Conservation (phyloP, 2,329 filamentous ascomycete genomes). For the Sporothrix pallida region DNA sequence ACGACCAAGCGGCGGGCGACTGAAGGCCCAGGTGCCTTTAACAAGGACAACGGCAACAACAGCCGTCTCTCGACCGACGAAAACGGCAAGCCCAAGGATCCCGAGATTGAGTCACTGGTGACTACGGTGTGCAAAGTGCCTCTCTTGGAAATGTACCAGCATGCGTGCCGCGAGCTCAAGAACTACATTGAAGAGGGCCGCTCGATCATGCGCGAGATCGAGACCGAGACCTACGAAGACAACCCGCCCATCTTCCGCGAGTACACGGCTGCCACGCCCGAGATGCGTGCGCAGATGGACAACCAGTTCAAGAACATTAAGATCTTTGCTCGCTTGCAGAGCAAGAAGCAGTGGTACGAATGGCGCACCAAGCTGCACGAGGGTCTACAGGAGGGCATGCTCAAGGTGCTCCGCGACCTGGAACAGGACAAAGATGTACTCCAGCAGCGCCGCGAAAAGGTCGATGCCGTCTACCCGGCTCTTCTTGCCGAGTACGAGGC, state of each 20-base stretch:
- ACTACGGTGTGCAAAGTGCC: constrained; percentile 90
- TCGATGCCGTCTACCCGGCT: constrained; percentile 70
- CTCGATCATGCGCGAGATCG: constrained; percentile 87
- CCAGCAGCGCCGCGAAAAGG: constrained; percentile 68
- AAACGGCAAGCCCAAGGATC: constrained; percentile 41
- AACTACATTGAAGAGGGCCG: constrained; percentile 95
- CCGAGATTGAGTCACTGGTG: constrained; percentile 72
- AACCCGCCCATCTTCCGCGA: constrained; percentile 92
- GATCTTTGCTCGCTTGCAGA: constrained; percentile 84
- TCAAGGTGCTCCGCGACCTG: constrained; percentile 78
- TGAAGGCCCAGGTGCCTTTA: constrained; percentile 62
- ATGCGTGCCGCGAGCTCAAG: constrained; percentile 93
- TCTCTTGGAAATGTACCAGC: constrained; percentile 92
- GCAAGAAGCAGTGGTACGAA: constrained; percentile 97
- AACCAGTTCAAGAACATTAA: constrained; percentile 98
- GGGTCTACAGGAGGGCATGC: constrained; percentile 79
- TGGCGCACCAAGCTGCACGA: constrained; percentile 90
- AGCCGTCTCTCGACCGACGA: constrained; percentile 36
- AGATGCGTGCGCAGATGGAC: constrained; percentile 87
- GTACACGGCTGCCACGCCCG: constrained; percentile 83
- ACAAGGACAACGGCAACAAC: constrained; percentile 43
- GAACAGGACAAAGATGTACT: constrained; percentile 72
- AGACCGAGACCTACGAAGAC: constrained; percentile 84
- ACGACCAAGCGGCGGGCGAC: constrained; percentile 93
- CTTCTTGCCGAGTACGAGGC: constrained; percentile 65